phyloP scores from a whole-genome alignment of 495 filamentous ascomycete genomes.

The Parathielavia appendiculata region DNA sequence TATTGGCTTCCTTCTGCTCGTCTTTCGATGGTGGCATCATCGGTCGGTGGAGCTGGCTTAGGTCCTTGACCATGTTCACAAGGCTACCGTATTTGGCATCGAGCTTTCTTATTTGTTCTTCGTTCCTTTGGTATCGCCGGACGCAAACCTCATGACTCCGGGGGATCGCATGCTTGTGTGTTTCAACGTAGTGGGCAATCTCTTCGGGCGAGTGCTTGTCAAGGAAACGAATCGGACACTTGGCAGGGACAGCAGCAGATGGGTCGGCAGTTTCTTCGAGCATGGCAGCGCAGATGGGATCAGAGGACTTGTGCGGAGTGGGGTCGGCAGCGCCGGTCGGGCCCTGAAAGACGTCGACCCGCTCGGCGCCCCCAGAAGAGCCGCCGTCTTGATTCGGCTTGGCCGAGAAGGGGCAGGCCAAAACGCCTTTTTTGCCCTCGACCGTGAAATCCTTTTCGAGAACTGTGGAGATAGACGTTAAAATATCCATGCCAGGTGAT shows the following conservation, averaged over 20 bases:
- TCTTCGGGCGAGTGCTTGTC: constrained; percentile 89
- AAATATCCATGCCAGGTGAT: constrained; percentile 33
- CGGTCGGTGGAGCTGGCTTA: constrained; percentile 76
- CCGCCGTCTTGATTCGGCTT: constrained; percentile 25
- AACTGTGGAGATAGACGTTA: constrained; percentile 49
- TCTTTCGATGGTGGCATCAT: constrained; percentile 62
- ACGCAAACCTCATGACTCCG: constrained; percentile 88
- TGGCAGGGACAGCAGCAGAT: constrained; percentile 45
- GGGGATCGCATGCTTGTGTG: constrained; percentile 87
- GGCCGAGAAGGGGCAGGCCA: constrained; percentile 57
- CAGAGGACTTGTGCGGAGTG: constrained; percentile 43
- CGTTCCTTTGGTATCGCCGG: constrained; percentile 75
- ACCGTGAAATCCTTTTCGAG: constrained; percentile 64
- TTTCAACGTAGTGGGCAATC: constrained; percentile 81
- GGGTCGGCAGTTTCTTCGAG: constrained; percentile 46
- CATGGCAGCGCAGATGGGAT: constrained; percentile 59
- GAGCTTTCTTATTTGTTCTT: constrained; percentile 71
- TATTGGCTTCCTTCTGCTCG: constrained; percentile 41
- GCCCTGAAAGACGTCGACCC: constrained; percentile 26
- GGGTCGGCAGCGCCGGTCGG: constrained; percentile 26
- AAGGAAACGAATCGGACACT: constrained; percentile 84
- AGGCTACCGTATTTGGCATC: constrained; percentile 89
- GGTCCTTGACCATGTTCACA: constrained; percentile 82
- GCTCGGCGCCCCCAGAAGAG: constrained; percentile 9
- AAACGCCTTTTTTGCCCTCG: constrained; percentile 53